These are phyloP conservation scores for Sanghuangporus sanghuang DNA, from an alignment of 1,284 basidiomycete species.

Conservation along the genomic window DNA sequence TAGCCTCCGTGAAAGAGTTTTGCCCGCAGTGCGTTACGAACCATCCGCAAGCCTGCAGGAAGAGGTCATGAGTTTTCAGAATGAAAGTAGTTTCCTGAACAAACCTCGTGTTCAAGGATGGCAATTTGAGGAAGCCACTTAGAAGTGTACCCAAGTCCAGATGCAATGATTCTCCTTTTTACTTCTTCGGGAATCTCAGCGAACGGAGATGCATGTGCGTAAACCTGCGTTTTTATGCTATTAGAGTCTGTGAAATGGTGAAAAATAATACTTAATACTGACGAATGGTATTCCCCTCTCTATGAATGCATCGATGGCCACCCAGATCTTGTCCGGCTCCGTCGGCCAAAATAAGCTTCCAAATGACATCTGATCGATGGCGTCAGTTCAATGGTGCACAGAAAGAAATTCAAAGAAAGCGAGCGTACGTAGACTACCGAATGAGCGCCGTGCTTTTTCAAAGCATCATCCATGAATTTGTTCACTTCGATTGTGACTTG, in stretches of 20 bases:
- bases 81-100: background rate
- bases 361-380: conserved; percentile 14
- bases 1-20: conserved; percentile 18
- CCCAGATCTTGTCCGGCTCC: conserved; percentile 10
- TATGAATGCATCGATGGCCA: conserved; percentile 8
- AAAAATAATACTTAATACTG: background rate
- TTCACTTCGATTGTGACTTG: background rate
- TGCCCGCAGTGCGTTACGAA: conserved; percentile 20
- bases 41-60: conserved; percentile 18
- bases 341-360: conserved; percentile 15
- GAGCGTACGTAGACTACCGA: conserved; percentile 14
- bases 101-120: conserved; percentile 17
- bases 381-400: background rate
- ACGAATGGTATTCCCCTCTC: conserved; percentile 15
- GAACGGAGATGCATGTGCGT: conserved; percentile 7
- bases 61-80: no score
- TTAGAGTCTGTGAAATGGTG: background rate
- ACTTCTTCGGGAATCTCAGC: conserved; percentile 10
- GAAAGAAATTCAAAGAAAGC: background rate
- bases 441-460: conserved; percentile 8
- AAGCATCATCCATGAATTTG: background rate
- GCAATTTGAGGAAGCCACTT: conserved; percentile 17
- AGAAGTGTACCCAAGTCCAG: conserved; percentile 10
- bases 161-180: conserved; percentile 3
- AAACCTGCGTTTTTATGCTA: background rate